Evolutionary conservation across 495 filamentous ascomycete species (phyloP).

Genomic region (Articulospora tetracladia): DNA sequence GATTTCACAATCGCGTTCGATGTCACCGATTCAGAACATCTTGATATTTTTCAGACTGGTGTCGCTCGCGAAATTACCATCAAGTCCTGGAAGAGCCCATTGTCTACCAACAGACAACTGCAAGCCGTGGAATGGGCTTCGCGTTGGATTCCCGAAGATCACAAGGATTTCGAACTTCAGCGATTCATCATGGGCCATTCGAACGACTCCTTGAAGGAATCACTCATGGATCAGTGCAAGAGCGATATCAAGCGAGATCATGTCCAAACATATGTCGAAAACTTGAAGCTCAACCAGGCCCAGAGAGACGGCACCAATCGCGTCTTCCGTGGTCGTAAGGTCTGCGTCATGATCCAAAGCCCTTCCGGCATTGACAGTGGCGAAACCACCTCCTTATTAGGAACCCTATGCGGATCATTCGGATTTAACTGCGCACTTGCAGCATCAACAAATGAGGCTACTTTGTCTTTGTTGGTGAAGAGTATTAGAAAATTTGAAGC

Average conservation of each 20-base stretch:
- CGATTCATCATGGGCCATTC: not conserved
- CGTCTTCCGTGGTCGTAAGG: not conserved
- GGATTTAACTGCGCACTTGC: not conserved
- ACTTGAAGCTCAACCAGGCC: not conserved
- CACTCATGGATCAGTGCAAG: not conserved
- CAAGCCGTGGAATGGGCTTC: not conserved
- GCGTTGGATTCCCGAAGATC: not conserved
- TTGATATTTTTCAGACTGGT: not conserved
- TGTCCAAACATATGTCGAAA: not conserved
- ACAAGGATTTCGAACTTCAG: not conserved
- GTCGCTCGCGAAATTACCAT: not conserved
- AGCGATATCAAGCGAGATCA: not conserved
- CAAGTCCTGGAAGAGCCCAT: not conserved
- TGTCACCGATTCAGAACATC: not conserved
- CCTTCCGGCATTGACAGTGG: not conserved
- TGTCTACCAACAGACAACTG: not conserved
- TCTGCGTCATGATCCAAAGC: not conserved
- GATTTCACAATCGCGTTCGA: not conserved
- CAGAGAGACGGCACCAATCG: not conserved
- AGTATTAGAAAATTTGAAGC: not conserved
- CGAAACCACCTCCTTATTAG: not conserved
- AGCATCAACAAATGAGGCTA: not conserved
- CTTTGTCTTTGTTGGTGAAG: not conserved
- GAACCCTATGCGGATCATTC: not conserved
- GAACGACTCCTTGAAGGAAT: not conserved